phyloP scores from a whole-genome alignment of 345 rosid genomes.

The Gossypium anomalum region DNA sequence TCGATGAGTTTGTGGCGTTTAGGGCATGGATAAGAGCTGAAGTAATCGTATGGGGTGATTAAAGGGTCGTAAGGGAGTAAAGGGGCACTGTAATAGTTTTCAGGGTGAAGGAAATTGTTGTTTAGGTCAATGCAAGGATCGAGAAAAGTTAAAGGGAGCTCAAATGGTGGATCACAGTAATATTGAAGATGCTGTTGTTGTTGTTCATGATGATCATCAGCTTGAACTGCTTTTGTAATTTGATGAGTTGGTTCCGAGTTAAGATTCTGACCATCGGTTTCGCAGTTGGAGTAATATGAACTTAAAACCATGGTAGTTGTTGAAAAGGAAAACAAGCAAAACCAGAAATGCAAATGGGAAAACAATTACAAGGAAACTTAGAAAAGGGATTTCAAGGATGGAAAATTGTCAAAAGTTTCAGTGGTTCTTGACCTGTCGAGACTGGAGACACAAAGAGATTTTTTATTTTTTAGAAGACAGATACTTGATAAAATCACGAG shows the following conservation, averaged over 20 bases:
- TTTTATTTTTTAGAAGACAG: neutral
- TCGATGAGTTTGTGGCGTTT: slow-evolving; percentile 14
- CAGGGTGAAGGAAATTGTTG: neutral
- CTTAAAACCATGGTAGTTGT: slow-evolving; percentile 9
- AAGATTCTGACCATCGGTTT: neutral
- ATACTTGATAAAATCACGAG: neutral
- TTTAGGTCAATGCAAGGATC: slow-evolving; percentile 8
- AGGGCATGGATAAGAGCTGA: neutral
- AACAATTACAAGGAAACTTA: neutral
- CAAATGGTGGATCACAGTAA: neutral
- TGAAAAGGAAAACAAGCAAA: neutral
- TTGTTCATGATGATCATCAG: neutral
- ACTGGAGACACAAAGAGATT: neutral
- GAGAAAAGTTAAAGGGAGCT: neutral
- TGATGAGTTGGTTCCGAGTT: neutral
- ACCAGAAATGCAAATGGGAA: neutral
- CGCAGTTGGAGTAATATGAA: neutral
- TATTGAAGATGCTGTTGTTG: neutral
- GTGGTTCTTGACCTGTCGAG: neutral
- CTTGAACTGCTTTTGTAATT: neutral
- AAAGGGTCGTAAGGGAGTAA: slow-evolving; percentile 5
- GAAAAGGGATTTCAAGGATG: no score
- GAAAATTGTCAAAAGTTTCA: neutral
- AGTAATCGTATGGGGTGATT: neutral
- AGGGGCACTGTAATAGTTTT: neutral